Conservation (phyloP, 1,139 yeast genomes). For the Yamadazyma blattariae region DNA sequence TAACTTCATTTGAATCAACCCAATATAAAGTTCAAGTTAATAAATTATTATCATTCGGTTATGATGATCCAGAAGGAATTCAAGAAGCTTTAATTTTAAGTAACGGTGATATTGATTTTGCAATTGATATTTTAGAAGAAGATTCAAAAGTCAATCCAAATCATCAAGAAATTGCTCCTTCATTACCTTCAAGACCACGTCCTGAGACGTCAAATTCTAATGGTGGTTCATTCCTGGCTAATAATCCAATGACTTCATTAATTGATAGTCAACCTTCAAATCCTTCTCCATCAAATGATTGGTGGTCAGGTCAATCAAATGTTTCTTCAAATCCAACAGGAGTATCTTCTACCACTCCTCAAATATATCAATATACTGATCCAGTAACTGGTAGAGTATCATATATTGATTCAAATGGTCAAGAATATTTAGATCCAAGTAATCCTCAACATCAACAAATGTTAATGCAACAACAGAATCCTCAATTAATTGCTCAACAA, state of each 20-base stretch:
- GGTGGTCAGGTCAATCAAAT: constrained; percentile 22
- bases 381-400: constrained; percentile 60
- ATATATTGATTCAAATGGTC: constrained; percentile 58
- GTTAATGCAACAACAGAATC: constrained; percentile 42
- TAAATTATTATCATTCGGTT: constrained; percentile 45
- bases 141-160: constrained; percentile 37
- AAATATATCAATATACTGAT: constrained; percentile 59
- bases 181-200: constrained; percentile 47
- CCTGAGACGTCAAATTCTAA: constrained; percentile 10
- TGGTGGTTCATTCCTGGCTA: constrained; percentile 12
- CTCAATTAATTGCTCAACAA: constrained; percentile 43
- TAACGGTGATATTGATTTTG: constrained; percentile 47
- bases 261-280: constrained; percentile 12
- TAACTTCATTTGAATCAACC: constrained; percentile 41
- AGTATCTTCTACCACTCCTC: constrained; percentile 20
- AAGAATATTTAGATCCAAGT: constrained; percentile 55
- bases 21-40: constrained; percentile 38
- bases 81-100: constrained; percentile 49
- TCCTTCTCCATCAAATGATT: constrained; percentile 16
- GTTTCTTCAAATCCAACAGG: constrained; percentile 13
- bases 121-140: constrained; percentile 46
- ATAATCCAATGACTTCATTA: constrained; percentile 18
- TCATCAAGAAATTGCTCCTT: constrained; percentile 38
- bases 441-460: constrained; percentile 54
- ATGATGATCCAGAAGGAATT: constrained; percentile 42